Evolutionary conservation across 306 rosid species (phyloP), one percentile per base, ranked within the genome.

Genomic region (Begonia loranthoides): DNA sequence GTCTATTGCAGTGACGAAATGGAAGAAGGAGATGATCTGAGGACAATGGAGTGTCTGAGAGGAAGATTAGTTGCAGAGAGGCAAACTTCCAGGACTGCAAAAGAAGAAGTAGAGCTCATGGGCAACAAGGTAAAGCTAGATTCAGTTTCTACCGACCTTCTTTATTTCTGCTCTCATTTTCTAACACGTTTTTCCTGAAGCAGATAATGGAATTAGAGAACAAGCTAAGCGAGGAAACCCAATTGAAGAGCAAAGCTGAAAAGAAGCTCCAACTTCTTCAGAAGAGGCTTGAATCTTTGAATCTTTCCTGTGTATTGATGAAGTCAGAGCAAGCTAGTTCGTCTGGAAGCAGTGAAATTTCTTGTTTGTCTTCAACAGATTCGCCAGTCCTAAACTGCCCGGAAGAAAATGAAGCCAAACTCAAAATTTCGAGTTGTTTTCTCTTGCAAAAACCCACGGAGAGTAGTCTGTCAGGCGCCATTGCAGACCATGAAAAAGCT

Each of bases 61-160:
- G 95, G 97, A 62, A 82, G 94, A 60, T 80, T 89, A 44, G 72
- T 82, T 10, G 90, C 94, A 53, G 95, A 89, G 60, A 89, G 97
- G 64, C 90, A 79, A 41, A 88, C 85, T 65, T 89, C 97, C 57
- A 89, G 56, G 69, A 48, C 59, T 19, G 97, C 97, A 17, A 89
- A 79, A 43, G 76, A 73, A 22, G 66, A 73, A 58, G 80, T 70
- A 34, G 79, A 82, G 55, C 41, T 67, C 57, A 60, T 79, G 79
- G 85, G 43, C 50, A 60, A 66, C 41, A 85, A 76, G 87, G 97
- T 88, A 64, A 47, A 10, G 12, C 28, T 36, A 4, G 13, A n/a
- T 44, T 47, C 12, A 43, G 13, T 41, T n/a, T 43, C 5, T n/a
- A 24, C 24, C 15, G 10, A 52, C 17, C 49, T 15, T 58, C 53